Percentiles rank a stretch among this genome's conserved stretches.
Evolutionary conservation across 176 grass and related monocot genomes (phyloP).

Genomic region (Phyllostachys edulis): DNA sequence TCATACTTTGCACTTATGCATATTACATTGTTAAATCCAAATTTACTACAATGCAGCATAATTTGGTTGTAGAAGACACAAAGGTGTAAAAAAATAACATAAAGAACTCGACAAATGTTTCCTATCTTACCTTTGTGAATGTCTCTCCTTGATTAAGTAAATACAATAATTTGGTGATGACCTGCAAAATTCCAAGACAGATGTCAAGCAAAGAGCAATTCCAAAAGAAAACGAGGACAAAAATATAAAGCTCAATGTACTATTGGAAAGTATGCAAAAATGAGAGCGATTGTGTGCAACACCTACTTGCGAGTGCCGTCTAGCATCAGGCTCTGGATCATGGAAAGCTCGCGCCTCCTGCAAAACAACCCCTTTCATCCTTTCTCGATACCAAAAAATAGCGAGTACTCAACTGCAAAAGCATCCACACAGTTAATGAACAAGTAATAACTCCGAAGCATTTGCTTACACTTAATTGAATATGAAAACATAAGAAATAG

Average conservation of each 20-base stretch:
- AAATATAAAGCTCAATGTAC: not conserved
- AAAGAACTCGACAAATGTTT: too few species aligned
- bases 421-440: slow-evolving; percentile 8
- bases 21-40: too few species aligned
- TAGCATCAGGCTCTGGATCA: slow-evolving; percentile 79
- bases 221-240: too few species aligned
- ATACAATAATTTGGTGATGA: too few species aligned
- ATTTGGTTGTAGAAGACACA: too few species aligned
- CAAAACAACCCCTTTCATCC: slow-evolving; percentile 71
- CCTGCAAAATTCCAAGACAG: too few species aligned
- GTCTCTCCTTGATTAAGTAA: too few species aligned
- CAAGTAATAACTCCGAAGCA: slow-evolving; percentile 4
- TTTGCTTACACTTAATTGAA: slow-evolving; percentile 9
- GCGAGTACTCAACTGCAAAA: slow-evolving; percentile 73
- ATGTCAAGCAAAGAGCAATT: too few species aligned
- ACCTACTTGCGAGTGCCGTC: slow-evolving; percentile 67
- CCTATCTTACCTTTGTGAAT: too few species aligned
- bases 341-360: slow-evolving; percentile 87
- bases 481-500: not conserved
- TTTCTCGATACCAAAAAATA: slow-evolving; percentile 95
- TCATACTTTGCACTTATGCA: too few species aligned
- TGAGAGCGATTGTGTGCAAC: not conserved
- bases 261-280: not conserved
- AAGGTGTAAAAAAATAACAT: too few species aligned
- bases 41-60: too few species aligned